Percentiles rank a stretch among this genome's conserved stretches.
These are phyloP conservation scores for Podospora didyma DNA, from an alignment of 495 filamentous ascomycete genomes.

Conservation along the genomic window DNA sequence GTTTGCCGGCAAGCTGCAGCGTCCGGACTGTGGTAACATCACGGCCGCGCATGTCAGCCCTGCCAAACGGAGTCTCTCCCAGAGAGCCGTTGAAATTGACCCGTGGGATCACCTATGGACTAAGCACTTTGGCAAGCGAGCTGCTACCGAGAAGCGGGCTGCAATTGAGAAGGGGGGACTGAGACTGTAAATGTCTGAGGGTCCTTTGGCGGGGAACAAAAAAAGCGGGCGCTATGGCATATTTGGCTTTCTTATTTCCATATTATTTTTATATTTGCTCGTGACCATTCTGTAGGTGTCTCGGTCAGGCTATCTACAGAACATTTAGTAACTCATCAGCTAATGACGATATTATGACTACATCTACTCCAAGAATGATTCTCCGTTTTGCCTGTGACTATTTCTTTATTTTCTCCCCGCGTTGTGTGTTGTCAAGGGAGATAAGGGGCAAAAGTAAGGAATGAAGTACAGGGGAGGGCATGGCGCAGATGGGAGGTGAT, in stretches of 20 bases:
- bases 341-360: too few species aligned
- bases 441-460: too few species aligned
- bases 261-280: slow-evolving; percentile 1
- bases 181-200: background rate
- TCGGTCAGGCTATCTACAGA: too few species aligned
- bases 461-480: too few species aligned
- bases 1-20: slow-evolving; percentile 37
- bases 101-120: slow-evolving; percentile 35
- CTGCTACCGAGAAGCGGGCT: background rate
- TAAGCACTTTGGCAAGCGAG: slow-evolving; percentile 31
- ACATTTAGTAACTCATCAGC: too few species aligned
- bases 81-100: slow-evolving; percentile 39
- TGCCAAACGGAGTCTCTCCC: slow-evolving; percentile 7
- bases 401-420: too few species aligned
- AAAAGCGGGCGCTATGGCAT: background rate
- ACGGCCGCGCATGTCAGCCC: slow-evolving; percentile 27
- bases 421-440: too few species aligned
- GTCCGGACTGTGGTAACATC: slow-evolving; percentile 42
- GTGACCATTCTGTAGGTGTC: too few species aligned
- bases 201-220: background rate
- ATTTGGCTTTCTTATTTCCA: background rate
- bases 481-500: too few species aligned
- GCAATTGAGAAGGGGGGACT: background rate
- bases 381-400: too few species aligned
- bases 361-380: too few species aligned